Evolutionary conservation across 306 rosid species (phyloP).

Genomic region (Prunus campanulata): DNA sequence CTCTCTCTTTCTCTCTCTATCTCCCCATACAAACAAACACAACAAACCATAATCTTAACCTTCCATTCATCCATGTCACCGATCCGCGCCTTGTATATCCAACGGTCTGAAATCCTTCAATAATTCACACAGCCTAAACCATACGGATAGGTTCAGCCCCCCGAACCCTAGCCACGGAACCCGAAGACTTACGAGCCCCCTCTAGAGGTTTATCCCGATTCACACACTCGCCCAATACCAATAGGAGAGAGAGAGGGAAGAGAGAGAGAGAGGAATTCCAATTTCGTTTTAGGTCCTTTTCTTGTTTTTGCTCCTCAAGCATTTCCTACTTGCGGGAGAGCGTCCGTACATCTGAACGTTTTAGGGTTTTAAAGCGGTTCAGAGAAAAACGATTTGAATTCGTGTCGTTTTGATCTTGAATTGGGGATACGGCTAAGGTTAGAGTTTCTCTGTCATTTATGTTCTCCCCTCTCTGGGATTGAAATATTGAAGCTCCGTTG

Average conservation of each 20-base stretch:
- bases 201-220: constrained; percentile 58
- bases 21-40: constrained; percentile 67
- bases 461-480: background rate
- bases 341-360: constrained; percentile 24
- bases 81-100: constrained; percentile 42
- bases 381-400: constrained; percentile 4
- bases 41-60: constrained; percentile 48
- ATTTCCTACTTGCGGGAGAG: constrained; percentile 29
- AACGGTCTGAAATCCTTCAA: constrained; percentile 31
- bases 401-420: constrained; percentile 2
- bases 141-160: constrained; percentile 26
- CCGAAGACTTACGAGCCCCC: constrained; percentile 26
- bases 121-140: constrained; percentile 16
- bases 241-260: constrained; percentile 40
- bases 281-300: background rate
- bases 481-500: background rate
- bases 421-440: constrained; percentile 12
- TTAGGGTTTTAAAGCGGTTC: constrained; percentile 40
- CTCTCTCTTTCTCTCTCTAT: constrained; percentile 24
- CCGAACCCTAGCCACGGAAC: constrained; percentile 55
- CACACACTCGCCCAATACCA: constrained; percentile 31
- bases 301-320: constrained; percentile 14
- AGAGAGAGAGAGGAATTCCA: constrained; percentile 10
- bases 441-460: background rate
- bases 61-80: constrained; percentile 43